Evolutionary conservation across 352 stramenopile species (phyloP), one percentile per base, ranked within the genome.

Genomic region (Globisporangium megalacanthum): DNA sequence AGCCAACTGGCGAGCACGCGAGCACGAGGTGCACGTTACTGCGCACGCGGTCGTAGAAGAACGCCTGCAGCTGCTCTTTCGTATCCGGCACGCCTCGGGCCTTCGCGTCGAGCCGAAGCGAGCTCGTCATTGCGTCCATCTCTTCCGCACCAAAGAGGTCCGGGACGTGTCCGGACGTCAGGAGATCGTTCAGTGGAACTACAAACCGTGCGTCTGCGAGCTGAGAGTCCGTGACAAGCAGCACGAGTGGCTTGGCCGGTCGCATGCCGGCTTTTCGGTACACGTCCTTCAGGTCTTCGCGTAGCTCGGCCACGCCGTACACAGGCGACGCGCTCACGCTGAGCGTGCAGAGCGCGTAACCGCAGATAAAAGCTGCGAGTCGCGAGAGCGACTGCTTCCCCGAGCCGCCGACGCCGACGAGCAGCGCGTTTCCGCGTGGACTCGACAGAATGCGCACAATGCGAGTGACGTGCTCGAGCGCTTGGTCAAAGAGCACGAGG

Each of bases 381-480:
- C 88, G 87, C n/a, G 85, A 83, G 1, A 97, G 76, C 4, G 83
- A 96, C 58, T 97, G 91, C 65, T 97, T 97, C 3, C 89, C 91
- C 1, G 78, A 92, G 0, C 86, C 86, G 42, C 86, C 86, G 9
- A 94, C 86, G 5, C 84, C 86, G 33, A 94, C 91, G 22, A 97
- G 67, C 35, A 97, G 71, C 9, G 84, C 84, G 56, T 97, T 83
- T 22, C 89, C 89, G 1, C 75, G 70, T 17, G 86, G 70, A 19
- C 81, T 79, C 13, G 77, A 69, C 25, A 97, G 49, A 35, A 97
- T 89, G 8, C 91, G 72, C 44, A 89, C 80, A 39, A 97, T 97
- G 45, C 91, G 75, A 5, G 83, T 78, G 14, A 97, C 70, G 51
- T 97, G 89, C 45, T 95, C 77, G 58, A 97, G 73, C 3, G 91